Evolutionary conservation across 2,329 filamentous ascomycete genomes (phyloP), one percentile per base, ranked within the genome.

Genomic region (Aspergillus sp.): DNA sequence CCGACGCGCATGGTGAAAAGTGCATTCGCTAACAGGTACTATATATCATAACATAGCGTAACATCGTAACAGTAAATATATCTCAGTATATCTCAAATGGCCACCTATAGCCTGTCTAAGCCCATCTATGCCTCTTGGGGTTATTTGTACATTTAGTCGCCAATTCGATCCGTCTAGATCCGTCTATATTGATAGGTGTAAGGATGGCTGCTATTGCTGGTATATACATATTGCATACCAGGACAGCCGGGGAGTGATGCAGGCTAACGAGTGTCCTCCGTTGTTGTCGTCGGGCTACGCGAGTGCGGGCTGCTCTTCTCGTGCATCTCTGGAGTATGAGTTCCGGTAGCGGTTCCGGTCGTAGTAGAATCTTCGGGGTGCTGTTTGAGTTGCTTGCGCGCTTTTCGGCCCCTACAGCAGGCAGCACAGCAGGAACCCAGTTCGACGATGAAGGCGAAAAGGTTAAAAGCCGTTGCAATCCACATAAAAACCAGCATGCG

Each of bases 401-500:
- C 73, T 63, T 74, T 77, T 5, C 73, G 73, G 7, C 76, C 77
- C 28, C 78, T 76, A 54, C 78, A 80, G 61, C 79, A 80, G 23
- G 78, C 73, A 15, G 91, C 96, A 76, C 92, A 97, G 69, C 89
- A 91, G 76, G 94, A 84, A 34, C 89, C 87, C 30, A 90, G 80
- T 75, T 96, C 91, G 22, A 96, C 81, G 34, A 90, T 74, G 69
- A 91, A 93, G 0, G 89, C 89, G 22, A 93, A 71, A 5, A 92
- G 78, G 1, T 86, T 85, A 63, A 89, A 86, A 0, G 82, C 86
- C 0, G 88, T 84, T 0, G 89, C 91, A 30, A 92, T 85, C 93
- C 94, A 98, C 89, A 96, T 94, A 72, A 96, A 96, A 0, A 81
- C 90, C 70, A 96, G 86, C 90, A 96, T 93, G 67, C 87, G 84